Evolutionary conservation across 768 basidiomycete species (phyloP), one percentile per base, ranked within the genome.

Genomic region (Termitomyces sp.): DNA sequence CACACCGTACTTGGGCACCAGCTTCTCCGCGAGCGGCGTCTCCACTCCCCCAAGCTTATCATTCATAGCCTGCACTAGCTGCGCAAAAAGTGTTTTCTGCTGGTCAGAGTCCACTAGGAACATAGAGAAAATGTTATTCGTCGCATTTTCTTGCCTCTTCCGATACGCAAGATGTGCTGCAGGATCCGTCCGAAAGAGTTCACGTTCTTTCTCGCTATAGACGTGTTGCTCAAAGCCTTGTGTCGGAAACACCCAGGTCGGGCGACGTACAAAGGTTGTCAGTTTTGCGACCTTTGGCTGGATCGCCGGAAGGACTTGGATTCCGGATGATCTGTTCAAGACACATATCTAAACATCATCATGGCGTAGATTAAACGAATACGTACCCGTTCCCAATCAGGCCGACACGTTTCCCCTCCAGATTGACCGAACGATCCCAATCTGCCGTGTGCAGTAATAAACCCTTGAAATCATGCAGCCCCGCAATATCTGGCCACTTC

Each of bases 111-210:
- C 72, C 15, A 68, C 65, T 15, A 79, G 65, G 25, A 70, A 69
- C 56, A 76, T 60, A 0, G 62, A 51, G 57, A 68, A 72, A 17
- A 77, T 20, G 20, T 71, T 70, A 61, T 80, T 83, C n/a, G 79
- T 68, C 3, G 69, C 68, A 0, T 60, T 64, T 61, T 84, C 81
- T 4, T 82, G 60, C 34, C 66, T 68, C 40, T 78, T 79, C 12
- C 80, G 71, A 67, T 84, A 81, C 51, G 72, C 66, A 47, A 77
- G 70, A 60, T 76, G 80, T 49, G 74, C 78, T 45, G 64, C 68
- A 0, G 76, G 73, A 57, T 83, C 71, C 5, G 63, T 63, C 29
- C 70, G 71, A 65, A 84, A 80, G 10, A 65, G 63, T 14, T 69
- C 66, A 48, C 72, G 75, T 65, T 84, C 82, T 42, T 79, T 77